Percentiles rank a stretch among this genome's conserved stretches.
phyloP scores from a whole-genome alignment of 2,329 filamentous ascomycete genomes.

The Fusarium hainanense region DNA sequence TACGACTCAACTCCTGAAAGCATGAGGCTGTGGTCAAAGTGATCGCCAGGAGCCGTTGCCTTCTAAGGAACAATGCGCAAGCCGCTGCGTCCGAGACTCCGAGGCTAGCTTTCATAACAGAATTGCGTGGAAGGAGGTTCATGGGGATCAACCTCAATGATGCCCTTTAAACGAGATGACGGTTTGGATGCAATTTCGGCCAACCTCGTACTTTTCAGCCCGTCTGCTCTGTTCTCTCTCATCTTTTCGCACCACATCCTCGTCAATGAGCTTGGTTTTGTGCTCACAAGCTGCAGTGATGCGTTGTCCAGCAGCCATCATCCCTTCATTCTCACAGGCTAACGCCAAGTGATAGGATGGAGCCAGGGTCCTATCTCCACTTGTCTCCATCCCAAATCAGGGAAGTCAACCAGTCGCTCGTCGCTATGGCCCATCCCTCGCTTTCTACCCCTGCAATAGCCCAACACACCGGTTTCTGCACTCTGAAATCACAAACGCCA shows the following conservation, averaged over 20 bases:
- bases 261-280: constrained; percentile 41
- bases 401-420: constrained; percentile 53
- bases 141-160: constrained; percentile 39
- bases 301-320: constrained; percentile 59
- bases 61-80: constrained; percentile 26
- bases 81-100: constrained; percentile 12
- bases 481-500: constrained; percentile 54
- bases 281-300: constrained; percentile 54
- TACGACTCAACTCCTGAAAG: neutral
- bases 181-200: constrained; percentile 41
- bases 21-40: constrained; percentile 16
- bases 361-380: constrained; percentile 52
- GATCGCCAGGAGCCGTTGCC: constrained; percentile 33
- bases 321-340: constrained; percentile 54
- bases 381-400: constrained; percentile 52
- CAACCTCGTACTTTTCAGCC: constrained; percentile 33
- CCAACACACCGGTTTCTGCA: constrained; percentile 43
- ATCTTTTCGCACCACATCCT: constrained; percentile 22
- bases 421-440: constrained; percentile 43
- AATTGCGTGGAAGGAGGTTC: constrained; percentile 30
- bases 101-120: constrained; percentile 21
- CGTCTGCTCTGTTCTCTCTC: constrained; percentile 15
- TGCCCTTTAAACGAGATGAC: constrained; percentile 33
- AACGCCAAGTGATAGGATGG: constrained; percentile 58
- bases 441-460: constrained; percentile 48